A percentile compares a stretch with the other conserved stretches of the same genome.
These are phyloP conservation scores for Colletotrichum sp. DNA, from an alignment of 2,329 filamentous ascomycete species.

Conservation along the genomic window DNA sequence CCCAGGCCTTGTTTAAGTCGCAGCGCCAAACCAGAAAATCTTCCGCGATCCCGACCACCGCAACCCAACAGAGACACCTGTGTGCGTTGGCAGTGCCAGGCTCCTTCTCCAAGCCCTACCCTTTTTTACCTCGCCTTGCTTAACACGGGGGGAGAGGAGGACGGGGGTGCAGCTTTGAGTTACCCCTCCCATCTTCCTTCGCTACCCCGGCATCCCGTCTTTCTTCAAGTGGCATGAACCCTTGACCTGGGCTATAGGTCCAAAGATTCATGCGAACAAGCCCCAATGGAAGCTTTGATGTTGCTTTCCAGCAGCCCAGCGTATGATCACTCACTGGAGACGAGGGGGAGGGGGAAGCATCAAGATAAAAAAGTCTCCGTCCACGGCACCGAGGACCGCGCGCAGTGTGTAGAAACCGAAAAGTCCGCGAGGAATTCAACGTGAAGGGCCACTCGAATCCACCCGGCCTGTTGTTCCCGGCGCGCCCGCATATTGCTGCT, in stretches of 20 bases:
- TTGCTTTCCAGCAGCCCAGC: not conserved
- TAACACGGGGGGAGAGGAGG: not conserved
- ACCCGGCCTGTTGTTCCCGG: slow-evolving; percentile 9
- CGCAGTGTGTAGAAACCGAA: not conserved
- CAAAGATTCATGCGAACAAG: not conserved
- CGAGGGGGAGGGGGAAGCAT: not conserved
- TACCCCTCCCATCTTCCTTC: not conserved
- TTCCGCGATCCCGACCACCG: slow-evolving; percentile 4
- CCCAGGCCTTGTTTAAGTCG: not conserved
- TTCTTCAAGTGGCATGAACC: not conserved
- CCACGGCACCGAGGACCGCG: not conserved
- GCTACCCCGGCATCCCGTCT: not conserved
- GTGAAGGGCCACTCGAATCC: not conserved
- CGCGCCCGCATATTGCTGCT: not conserved
- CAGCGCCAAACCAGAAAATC: not conserved
- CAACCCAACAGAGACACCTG: not conserved
- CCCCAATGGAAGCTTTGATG: not conserved
- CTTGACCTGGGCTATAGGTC: not conserved
- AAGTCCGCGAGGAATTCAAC: slow-evolving; percentile 6
- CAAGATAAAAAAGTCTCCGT: not conserved
- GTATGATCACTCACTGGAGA: not conserved
- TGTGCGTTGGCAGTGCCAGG: not conserved
- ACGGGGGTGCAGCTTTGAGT: not conserved
- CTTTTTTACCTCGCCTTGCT: not conserved
- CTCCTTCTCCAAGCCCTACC: not conserved